phyloP scores from a whole-genome alignment of 495 filamentous ascomycete species.

The Chaetomium fimeti region DNA sequence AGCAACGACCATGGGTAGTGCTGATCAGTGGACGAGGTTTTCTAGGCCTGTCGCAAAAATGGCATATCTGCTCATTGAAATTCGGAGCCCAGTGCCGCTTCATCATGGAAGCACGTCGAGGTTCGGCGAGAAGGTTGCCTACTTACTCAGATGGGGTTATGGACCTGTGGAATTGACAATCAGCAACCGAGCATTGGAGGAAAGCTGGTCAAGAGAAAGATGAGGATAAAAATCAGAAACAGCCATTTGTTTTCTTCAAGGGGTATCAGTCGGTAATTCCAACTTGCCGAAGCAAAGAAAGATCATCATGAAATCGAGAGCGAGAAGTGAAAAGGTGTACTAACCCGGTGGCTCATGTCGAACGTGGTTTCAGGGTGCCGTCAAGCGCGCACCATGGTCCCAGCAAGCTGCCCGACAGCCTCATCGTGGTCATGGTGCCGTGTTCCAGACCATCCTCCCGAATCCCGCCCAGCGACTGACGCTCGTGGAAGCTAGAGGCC shows the following conservation, averaged over 20 bases:
- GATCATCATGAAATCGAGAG: constrained; percentile 67
- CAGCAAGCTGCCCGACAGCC: background rate
- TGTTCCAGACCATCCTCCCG: background rate
- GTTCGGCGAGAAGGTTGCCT: constrained; percentile 20
- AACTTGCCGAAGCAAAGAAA: constrained; percentile 81
- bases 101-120: constrained; percentile 63
- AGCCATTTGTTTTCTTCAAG: constrained; percentile 85
- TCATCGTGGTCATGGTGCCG: background rate
- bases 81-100: constrained; percentile 99
- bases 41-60: constrained; percentile 98
- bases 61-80: constrained; percentile 80
- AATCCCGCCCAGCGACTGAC: constrained; percentile 10
- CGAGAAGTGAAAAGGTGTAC: constrained; percentile 11
- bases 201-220: background rate
- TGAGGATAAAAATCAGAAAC: constrained; percentile 65
- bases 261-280: constrained; percentile 98
- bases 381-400: background rate
- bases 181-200: constrained; percentile 19
- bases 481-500: constrained; percentile 20
- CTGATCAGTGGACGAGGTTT: constrained; percentile 99
- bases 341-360: constrained; percentile 18
- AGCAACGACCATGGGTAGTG: constrained; percentile 25
- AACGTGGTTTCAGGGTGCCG: no score
- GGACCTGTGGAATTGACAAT: constrained; percentile 4
- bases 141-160: constrained; percentile 26